phyloP scores from a whole-genome alignment of 1,139 yeast genomes.

The Kodamaea fungicola region DNA sequence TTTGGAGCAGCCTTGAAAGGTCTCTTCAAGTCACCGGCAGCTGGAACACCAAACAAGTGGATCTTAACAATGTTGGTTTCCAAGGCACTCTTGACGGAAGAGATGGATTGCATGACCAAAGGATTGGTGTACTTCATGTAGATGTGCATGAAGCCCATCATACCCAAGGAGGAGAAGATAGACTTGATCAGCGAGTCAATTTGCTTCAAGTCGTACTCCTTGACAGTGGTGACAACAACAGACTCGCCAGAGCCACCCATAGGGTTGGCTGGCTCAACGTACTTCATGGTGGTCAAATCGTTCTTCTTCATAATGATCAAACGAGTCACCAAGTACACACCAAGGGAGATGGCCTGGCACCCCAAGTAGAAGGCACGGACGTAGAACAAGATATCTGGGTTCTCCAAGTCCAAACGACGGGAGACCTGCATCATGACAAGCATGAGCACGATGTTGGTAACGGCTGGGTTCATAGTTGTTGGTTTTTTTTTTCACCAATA shows the following conservation, averaged over 20 bases:
- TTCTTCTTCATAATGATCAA: conserved; percentile 66
- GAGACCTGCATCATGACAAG: conserved; percentile 97
- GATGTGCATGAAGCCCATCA: conserved; percentile 98
- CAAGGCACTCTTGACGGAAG: conserved; percentile 85
- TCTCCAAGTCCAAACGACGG: conserved; percentile 84
- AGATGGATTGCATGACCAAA: conserved; percentile 87
- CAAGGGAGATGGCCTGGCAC: conserved; percentile 64
- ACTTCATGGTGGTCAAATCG: conserved; percentile 88
- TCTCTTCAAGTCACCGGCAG: conserved; percentile 90
- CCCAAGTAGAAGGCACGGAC: conserved; percentile 72
- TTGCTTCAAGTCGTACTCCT: conserved; percentile 91
- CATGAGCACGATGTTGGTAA: conserved; percentile 85
- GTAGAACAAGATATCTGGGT: conserved; percentile 70
- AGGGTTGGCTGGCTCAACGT: conserved; percentile 82
- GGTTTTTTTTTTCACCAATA: background rate
- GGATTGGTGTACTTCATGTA: conserved; percentile 99
- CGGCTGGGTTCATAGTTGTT: conserved; percentile 70
- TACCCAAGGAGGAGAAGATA: conserved; percentile 84
- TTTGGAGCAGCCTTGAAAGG: conserved; percentile 91
- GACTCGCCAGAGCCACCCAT: conserved; percentile 73
- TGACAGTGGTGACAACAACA: conserved; percentile 81
- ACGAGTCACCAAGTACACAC: conserved; percentile 64
- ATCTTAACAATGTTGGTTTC: conserved; percentile 92
- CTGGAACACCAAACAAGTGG: conserved; percentile 80
- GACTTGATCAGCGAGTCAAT: conserved; percentile 75